phyloP scores from a whole-genome alignment of 805 yeast species.

The Wickerhamomyces rabaulensis region DNA sequence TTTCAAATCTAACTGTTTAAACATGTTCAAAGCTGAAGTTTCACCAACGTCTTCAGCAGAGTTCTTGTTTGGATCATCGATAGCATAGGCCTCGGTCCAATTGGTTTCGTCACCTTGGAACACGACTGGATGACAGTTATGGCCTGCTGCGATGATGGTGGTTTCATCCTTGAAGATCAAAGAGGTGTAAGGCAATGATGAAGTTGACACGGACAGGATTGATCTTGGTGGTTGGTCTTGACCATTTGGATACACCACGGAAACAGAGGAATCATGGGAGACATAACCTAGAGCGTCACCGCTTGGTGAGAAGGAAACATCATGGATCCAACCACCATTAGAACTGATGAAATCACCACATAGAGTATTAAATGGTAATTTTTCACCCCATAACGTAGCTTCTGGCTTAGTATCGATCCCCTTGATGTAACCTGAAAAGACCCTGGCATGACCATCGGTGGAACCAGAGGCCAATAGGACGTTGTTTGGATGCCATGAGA shows the following conservation, averaged over 20 bases:
- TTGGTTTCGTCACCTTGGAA: conserved; percentile 63
- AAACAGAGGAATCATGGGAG: conserved; percentile 82
- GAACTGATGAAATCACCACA: conserved; percentile 75
- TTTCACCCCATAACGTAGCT: conserved; percentile 87
- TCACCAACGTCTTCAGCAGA: conserved; percentile 46
- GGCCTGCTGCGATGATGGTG: conserved; percentile 83
- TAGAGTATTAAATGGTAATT: conserved; percentile 88
- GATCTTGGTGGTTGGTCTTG: conserved; percentile 59
- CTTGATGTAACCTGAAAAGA: conserved; percentile 84
- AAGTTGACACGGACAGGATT: conserved; percentile 53
- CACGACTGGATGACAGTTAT: conserved; percentile 84
- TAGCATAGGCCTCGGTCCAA: conserved; percentile 53
- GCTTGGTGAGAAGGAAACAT: conserved; percentile 74
- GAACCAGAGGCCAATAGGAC: conserved; percentile 87
- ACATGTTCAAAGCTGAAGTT: conserved; percentile 84
- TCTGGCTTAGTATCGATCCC: conserved; percentile 81
- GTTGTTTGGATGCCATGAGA: conserved; percentile 92
- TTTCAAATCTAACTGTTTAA: conserved; percentile 91
- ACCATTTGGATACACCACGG: conserved; percentile 72
- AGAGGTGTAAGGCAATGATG: conserved; percentile 75
- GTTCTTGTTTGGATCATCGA: conserved; percentile 48
- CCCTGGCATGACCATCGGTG: conserved; percentile 88
- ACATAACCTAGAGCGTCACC: conserved; percentile 78
- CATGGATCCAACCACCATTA: conserved; percentile 88
- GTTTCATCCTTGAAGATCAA: conserved; percentile 63